phyloP scores from a whole-genome alignment of 805 yeast species.

The Cyberlindnera subsufficiens region DNA sequence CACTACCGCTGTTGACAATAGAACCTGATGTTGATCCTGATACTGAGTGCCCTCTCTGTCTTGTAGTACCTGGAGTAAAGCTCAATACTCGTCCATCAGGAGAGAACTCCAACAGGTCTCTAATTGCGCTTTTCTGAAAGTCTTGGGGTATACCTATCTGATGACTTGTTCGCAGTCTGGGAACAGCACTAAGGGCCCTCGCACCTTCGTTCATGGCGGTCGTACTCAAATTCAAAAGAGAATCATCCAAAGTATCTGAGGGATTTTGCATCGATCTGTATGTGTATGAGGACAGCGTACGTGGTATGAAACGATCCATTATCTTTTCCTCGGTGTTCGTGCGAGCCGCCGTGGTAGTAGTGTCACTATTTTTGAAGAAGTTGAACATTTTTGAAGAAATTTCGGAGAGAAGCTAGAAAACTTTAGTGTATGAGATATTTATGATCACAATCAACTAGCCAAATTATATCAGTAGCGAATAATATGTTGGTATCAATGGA shows the following conservation, averaged over 20 bases:
- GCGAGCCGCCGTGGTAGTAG: not conserved
- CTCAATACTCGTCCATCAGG: conserved; percentile 36
- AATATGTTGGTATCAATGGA: too few species aligned
- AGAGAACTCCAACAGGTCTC: conserved; percentile 45
- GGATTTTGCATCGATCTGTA: not conserved
- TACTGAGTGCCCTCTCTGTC: not conserved
- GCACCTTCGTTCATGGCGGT: conserved; percentile 14
- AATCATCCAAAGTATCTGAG: conserved; percentile 11
- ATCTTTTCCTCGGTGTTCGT: conserved; percentile 7
- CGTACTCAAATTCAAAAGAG: conserved; percentile 14
- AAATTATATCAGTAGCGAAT: too few species aligned
- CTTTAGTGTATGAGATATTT: too few species aligned
- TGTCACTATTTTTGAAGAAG: not conserved
- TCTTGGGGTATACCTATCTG: not conserved
- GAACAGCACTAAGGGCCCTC: not conserved
- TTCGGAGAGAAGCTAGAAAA: too few species aligned
- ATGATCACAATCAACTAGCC: too few species aligned
- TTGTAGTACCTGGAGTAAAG: conserved; percentile 17
- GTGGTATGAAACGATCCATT: conserved; percentile 36
- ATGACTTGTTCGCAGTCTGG: not conserved
- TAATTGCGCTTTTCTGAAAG: conserved; percentile 35
- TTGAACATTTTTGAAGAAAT: not conserved
- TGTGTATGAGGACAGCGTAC: conserved; percentile 5
- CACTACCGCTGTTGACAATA: not conserved
- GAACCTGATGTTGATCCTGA: not conserved